Percentiles rank a stretch among this genome's conserved stretches.
These are phyloP conservation scores for Nicotiana otophora DNA, from an alignment of 257 asterid species.

Conservation along the genomic window DNA sequence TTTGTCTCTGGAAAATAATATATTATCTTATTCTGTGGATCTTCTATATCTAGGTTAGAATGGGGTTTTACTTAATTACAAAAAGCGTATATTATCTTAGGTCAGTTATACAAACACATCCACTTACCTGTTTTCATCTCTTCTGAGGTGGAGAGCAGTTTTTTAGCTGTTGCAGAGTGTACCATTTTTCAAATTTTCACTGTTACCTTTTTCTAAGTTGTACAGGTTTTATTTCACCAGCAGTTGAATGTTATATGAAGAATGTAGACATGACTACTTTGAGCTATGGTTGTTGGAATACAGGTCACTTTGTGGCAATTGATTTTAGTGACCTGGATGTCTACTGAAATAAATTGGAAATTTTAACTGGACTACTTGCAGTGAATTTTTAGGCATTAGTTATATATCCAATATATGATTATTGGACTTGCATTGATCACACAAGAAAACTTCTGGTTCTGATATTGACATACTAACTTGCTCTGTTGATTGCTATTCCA, in stretches of 20 bases:
- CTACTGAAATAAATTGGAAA: not conserved
- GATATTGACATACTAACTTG: not conserved
- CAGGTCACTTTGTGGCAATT: not conserved
- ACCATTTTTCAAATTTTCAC: not conserved
- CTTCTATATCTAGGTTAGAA: not conserved
- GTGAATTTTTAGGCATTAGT: not conserved
- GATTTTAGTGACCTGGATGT: not conserved
- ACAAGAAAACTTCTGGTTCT: not conserved
- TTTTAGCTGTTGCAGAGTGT: not conserved
- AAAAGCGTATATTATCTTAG: not conserved
- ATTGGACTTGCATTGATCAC: not conserved
- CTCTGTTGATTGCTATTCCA: not conserved
- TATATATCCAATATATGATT: not conserved
- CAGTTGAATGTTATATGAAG: not conserved
- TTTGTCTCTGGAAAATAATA: not conserved
- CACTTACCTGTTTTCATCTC: not conserved
- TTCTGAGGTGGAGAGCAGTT: not conserved
- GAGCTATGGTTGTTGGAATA: conserved; percentile 6
- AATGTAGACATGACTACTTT: not conserved
- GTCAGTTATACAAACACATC: not conserved
- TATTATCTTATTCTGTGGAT: not conserved
- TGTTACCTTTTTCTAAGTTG: not conserved
- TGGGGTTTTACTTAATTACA: not conserved
- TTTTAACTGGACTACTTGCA: not conserved
- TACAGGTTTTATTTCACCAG: not conserved